Conservation (phyloP, 179 eudicot genomes). For the Sideroxylon spinosum region DNA sequence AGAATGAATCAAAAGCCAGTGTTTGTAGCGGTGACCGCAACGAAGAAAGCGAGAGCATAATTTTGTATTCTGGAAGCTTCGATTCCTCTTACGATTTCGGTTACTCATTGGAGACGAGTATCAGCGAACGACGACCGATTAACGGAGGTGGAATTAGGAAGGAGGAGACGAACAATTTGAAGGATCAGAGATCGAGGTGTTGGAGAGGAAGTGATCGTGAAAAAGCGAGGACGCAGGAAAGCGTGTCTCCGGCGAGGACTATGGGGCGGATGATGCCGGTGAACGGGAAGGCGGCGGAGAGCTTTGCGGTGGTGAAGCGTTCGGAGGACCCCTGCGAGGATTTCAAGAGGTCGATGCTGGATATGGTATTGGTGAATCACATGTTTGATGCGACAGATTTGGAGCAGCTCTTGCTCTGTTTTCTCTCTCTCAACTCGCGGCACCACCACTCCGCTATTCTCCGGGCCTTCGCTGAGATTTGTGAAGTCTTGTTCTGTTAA, state of each 20-base stretch:
- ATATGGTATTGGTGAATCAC: conserved; percentile 65
- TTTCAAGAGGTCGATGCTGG: conserved; percentile 64
- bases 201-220: background rate
- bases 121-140: background rate
- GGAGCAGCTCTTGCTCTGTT: conserved; percentile 55
- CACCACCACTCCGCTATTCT: conserved; percentile 54
- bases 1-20: conserved; percentile 16
- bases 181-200: background rate
- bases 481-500: conserved; percentile 40
- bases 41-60: conserved; percentile 28
- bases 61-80: conserved; percentile 30
- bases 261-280: conserved; percentile 40
- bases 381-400: conserved; percentile 53
- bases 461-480: conserved; percentile 55
- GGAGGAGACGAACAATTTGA: background rate
- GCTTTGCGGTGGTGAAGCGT: conserved; percentile 59
- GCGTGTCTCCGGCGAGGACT: conserved; percentile 32
- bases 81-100: conserved; percentile 21
- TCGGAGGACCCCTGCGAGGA: conserved; percentile 59
- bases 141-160: background rate
- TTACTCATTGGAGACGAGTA: background rate
- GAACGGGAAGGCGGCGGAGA: conserved; percentile 52
- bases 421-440: conserved; percentile 48
- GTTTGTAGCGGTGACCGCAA: conserved; percentile 21
- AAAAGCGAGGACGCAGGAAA: background rate